These are phyloP conservation scores for Ogataea paradorogensis DNA, from an alignment of 805 yeast species.

Conservation along the genomic window DNA sequence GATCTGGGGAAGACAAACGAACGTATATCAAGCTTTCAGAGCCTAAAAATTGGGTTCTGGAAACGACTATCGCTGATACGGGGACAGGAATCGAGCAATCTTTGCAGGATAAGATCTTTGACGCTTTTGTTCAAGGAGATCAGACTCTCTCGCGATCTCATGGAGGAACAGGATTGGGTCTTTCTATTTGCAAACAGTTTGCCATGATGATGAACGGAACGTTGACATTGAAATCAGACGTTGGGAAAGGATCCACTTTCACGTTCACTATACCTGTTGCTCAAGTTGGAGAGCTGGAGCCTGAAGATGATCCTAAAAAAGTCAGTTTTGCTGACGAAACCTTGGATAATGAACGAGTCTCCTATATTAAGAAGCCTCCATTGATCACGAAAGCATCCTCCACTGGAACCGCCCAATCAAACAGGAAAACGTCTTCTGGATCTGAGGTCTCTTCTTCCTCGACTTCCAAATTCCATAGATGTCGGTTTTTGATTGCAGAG, in stretches of 20 bases:
- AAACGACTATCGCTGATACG: conserved; percentile 78
- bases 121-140: conserved; percentile 97
- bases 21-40: conserved; percentile 20
- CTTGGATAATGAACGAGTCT: background rate
- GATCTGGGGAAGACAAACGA: conserved; percentile 15
- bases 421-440: conserved; percentile 22
- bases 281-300: conserved; percentile 56
- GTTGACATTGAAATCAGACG: conserved; percentile 64
- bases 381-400: conserved; percentile 46
- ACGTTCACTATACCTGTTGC: conserved; percentile 74
- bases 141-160: conserved; percentile 86
- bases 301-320: conserved; percentile 31
- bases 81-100: conserved; percentile 93
- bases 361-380: conserved; percentile 41
- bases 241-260: conserved; percentile 84
- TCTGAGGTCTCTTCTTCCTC: conserved; percentile 13
- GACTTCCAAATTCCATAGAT: background rate
- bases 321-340: conserved; percentile 38
- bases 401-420: conserved; percentile 50
- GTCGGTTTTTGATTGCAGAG: conserved; percentile 76
- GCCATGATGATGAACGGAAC: conserved; percentile 87
- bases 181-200: conserved; percentile 83
- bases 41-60: conserved; percentile 52
- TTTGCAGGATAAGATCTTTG: conserved; percentile 81
- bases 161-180: conserved; percentile 96